Evolutionary conservation across 1,284 basidiomycete species (phyloP), one percentile per base, ranked within the genome.

Genomic region (Sphagnurus paluster): DNA sequence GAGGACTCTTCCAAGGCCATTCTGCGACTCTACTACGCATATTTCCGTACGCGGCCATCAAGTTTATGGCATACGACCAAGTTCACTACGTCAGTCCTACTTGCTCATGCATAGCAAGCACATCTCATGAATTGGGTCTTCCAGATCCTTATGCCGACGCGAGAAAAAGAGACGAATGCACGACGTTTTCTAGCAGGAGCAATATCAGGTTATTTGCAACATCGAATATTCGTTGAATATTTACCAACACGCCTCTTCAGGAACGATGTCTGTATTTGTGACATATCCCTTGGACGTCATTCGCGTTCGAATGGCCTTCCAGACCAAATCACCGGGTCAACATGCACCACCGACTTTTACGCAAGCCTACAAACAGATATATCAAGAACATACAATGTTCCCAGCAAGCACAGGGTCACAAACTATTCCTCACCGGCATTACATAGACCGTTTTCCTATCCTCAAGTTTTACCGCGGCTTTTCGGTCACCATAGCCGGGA

Each of bases 391-490:
- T 19, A 62, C 77, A 17, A 49, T 55, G 6, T 43, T 21, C 46
- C 52, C 48, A 26, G 44, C 28, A 32, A 43, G 25, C 39, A 44
- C 30, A 40, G 26, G n/a, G 24, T 39, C 45, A 20, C 35, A 46
- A n/a, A 36, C 50, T 29, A 25, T 44, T 26, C 24, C 45, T 24
- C 13, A 56, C 34, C 60, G 63, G 46, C 65, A 67, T 53, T 54
- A 73, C 14, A 76, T 82, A 52, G 70, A 76, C 50, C 73, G 69
- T 25, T 81, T 92, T 56, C 87, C 87, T 24, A 59, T 88, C 44
- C 75, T 93, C 49, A 93, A 96, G 60, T 95, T 96, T 68, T 99
- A 99, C 65, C 87, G 97, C 24, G 97, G 97, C 6, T 98, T 99
- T 68, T 84, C 85, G 8, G 90, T 95, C 26, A 93, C 92, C n/a